These are phyloP conservation scores for Seiridium unicorne DNA, from an alignment of 2,329 filamentous ascomycete genomes.

Conservation along the genomic window DNA sequence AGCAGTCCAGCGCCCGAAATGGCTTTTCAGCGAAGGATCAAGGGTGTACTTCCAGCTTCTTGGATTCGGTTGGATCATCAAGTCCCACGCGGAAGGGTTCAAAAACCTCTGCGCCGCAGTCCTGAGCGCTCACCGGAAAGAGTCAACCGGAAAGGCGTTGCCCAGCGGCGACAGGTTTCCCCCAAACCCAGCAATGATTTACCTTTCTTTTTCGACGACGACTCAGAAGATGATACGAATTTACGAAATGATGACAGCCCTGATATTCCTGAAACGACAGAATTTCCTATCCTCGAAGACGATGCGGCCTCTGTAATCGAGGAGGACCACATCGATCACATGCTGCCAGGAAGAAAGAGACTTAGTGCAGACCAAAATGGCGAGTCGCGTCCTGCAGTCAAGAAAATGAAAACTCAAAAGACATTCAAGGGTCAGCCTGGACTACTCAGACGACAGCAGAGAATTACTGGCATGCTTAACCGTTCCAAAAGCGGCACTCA, in stretches of 20 bases:
- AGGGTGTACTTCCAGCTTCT: slow-evolving; percentile 65
- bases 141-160: slow-evolving; percentile 45
- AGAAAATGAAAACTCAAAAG: slow-evolving; percentile 30
- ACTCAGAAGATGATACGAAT: slow-evolving; percentile 35
- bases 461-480: slow-evolving; percentile 24
- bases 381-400: slow-evolving; percentile 20
- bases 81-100: slow-evolving; percentile 28
- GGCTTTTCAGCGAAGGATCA: slow-evolving; percentile 36
- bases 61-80: slow-evolving; percentile 62
- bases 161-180: slow-evolving; percentile 38
- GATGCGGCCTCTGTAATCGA: slow-evolving; percentile 43
- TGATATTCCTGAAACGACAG: slow-evolving; percentile 4
- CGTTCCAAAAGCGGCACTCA: slow-evolving; percentile 16
- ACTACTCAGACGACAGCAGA: slow-evolving; percentile 26
- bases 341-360: slow-evolving; percentile 45
- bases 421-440: slow-evolving; percentile 24
- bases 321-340: slow-evolving; percentile 50
- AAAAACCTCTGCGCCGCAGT: slow-evolving; percentile 25
- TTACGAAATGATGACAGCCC: slow-evolving; percentile 18
- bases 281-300: slow-evolving; percentile 25
- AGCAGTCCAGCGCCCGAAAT: slow-evolving; percentile 25
- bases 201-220: slow-evolving; percentile 45
- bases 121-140: slow-evolving; percentile 35
- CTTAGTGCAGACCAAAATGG: slow-evolving; percentile 21
- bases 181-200: slow-evolving; percentile 25